Conservation (phyloP, 768 basidiomycete species). For the Rhizopogon roseolus region DNA sequence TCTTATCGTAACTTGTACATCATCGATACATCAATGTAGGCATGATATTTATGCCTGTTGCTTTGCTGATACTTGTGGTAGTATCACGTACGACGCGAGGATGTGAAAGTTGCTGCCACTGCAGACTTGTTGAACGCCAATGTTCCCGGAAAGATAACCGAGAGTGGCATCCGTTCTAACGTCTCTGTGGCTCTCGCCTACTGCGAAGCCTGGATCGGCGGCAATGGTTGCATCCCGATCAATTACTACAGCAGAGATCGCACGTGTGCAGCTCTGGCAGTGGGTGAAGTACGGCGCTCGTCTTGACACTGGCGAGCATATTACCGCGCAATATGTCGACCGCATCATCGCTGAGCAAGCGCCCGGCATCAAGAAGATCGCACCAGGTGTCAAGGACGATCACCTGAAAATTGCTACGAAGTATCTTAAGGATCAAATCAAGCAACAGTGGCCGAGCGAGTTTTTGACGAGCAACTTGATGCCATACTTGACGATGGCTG, state of each 20-base stretch:
- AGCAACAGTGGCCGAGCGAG: conserved; percentile 84
- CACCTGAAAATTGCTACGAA: conserved; percentile 70
- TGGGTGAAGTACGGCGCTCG: conserved; percentile 84
- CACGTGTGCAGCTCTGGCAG: conserved; percentile 97
- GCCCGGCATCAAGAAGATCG: conserved; percentile 55
- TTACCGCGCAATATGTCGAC: conserved; percentile 70
- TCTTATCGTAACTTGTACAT: too few relatives aligned
- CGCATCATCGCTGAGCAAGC: conserved; percentile 57
- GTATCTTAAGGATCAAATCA: conserved; percentile 80
- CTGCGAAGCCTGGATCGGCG: conserved; percentile 94
- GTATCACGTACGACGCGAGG: conserved; percentile 91
- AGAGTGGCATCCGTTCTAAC: conserved; percentile 83
- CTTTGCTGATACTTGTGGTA: conserved; percentile 23
- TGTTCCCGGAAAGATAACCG: conserved; percentile 86
- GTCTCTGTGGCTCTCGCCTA: conserved; percentile 87
- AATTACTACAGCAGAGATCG: conserved; percentile 95
- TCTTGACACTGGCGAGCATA: conserved; percentile 59
- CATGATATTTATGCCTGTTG: not conserved
- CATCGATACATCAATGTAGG: too few relatives aligned
- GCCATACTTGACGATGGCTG: conserved; percentile 71
- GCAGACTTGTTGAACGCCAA: conserved; percentile 78
- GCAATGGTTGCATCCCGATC: conserved; percentile 96
- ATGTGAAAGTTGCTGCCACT: conserved; percentile 83
- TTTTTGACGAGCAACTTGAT: conserved; percentile 96
- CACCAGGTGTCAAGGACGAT: conserved; percentile 60